Evolutionary conservation across 768 basidiomycete species (phyloP), one percentile per base, ranked within the genome.

Genomic region (Lactarius hengduanensis): DNA sequence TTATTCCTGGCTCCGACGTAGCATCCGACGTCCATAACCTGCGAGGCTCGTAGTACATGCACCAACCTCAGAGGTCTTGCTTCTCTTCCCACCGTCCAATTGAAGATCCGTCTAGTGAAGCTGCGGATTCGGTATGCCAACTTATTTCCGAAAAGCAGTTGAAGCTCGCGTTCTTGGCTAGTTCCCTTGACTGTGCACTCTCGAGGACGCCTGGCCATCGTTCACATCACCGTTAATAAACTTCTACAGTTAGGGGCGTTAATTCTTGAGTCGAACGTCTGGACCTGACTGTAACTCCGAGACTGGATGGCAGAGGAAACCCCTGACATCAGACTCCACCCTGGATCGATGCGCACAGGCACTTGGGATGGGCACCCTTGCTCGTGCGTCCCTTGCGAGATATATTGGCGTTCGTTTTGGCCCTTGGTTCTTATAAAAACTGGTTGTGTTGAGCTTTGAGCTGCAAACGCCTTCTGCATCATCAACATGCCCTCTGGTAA

Each of bases 1-100:
- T 34, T 56, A 63, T 63, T 67, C 66, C 66, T 63, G 61, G 58
- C 62, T 67, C 62, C 66, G 66, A 60, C 66, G 53, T 56, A 41
- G 32, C 62, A 63, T 55, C 50, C 43, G 54, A 60, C 66, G 53
- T 63, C 62, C 61, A 56, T 59, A 63, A 63, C 58, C 63, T 63
- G 66, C 62, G 62, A 67, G 66, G 66, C 58, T 55, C 36, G 32
- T 34, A 55, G 41, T 56, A 60, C 57, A 67, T 58, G 66, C 66
- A 47, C 41, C 57, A 22, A 18, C 43, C 32, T 59, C n/a, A 32
- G 34, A 47, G 50, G 30, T 56, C 41, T 67, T 59, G 61, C 65
- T 59, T 63, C 66, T 54, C 57, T 67, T 67, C 41, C 50, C 62
- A 55, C 54, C 26, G 40, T 38, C 38, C 61, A 28, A 34, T 34